These are phyloP conservation scores for Phlyctochytrium arcticum DNA, from an alignment of 192 early-diverging fungal species.

Conservation along the genomic window DNA sequence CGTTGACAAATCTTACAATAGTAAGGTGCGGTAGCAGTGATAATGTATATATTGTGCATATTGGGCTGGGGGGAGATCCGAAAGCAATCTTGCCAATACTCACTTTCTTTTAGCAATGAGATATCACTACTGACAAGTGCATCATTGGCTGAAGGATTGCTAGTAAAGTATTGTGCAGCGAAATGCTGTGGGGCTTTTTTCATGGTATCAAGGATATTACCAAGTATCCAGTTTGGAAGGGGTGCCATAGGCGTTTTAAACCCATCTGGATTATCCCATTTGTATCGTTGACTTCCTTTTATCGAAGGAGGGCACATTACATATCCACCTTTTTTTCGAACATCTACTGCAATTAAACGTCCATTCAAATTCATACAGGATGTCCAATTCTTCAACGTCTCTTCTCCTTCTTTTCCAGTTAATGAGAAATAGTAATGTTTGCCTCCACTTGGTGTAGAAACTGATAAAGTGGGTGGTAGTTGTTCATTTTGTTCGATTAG, in stretches of 20 bases:
- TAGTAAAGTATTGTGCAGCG: too few relatives aligned
- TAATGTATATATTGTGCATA: not conserved
- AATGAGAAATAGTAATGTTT: not conserved
- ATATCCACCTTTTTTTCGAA: not conserved
- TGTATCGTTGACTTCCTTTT: not conserved
- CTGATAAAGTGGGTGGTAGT: not conserved
- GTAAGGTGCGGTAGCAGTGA: not conserved
- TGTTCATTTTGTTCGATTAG: not conserved
- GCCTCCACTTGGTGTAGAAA: not conserved
- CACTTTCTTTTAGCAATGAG: not conserved
- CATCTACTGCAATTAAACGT: not conserved
- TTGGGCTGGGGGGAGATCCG: not conserved
- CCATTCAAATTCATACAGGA: not conserved
- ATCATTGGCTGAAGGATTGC: too few relatives aligned
- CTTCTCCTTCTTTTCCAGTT: not conserved
- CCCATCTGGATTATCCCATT: not conserved
- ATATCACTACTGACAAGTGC: too few relatives aligned
- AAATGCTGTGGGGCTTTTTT: not conserved
- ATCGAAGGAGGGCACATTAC: not conserved
- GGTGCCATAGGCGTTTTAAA: constrained; percentile 1
- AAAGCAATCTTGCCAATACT: not conserved
- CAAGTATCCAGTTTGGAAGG: not conserved
- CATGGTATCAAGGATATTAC: not conserved
- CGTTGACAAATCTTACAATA: not conserved
- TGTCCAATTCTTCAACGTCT: not conserved